These are phyloP conservation scores for Paramyrothecium sp. DNA, from an alignment of 2,329 filamentous ascomycete species.

Conservation along the genomic window DNA sequence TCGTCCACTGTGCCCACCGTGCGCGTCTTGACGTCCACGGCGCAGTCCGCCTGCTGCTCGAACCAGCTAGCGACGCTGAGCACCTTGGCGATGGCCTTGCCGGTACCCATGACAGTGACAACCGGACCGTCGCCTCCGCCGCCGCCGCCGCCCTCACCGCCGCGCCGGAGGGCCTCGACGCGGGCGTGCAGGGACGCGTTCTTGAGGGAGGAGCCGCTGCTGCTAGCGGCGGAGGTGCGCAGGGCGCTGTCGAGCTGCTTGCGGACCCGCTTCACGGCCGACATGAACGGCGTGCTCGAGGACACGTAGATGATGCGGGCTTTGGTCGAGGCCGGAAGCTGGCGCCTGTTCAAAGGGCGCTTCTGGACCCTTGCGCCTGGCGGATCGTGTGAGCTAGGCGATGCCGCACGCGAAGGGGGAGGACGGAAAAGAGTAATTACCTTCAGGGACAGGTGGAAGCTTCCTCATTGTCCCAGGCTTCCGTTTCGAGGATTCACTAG, in stretches of 20 bases:
- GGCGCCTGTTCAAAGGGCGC: conserved; percentile 41
- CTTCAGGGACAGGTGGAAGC: conserved; percentile 31
- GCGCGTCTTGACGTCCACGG: conserved; percentile 59
- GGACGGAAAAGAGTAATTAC: conserved; percentile 13
- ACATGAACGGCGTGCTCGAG: conserved; percentile 64
- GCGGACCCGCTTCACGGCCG: conserved; percentile 63
- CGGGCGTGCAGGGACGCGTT: conserved; percentile 44
- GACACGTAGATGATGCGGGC: conserved; percentile 62
- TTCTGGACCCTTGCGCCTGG: conserved; percentile 49
- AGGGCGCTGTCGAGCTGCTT: conserved; percentile 58
- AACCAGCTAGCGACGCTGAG: conserved; percentile 65
- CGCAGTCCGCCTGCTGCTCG: conserved; percentile 56
- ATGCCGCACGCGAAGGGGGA: neutral
- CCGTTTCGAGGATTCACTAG: conserved; percentile 9
- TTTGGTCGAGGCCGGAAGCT: conserved; percentile 40
- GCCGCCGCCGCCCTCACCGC: conserved; percentile 22
- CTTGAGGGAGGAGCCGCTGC: conserved; percentile 37
- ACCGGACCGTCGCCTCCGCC: conserved; percentile 24
- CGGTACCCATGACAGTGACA: conserved; percentile 63
- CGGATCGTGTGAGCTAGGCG: conserved; percentile 4
- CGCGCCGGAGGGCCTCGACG: conserved; percentile 39
- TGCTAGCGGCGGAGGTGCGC: conserved; percentile 30
- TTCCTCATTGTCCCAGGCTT: conserved; percentile 26
- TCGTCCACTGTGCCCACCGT: conserved; percentile 69
- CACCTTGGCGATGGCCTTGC: conserved; percentile 64